phyloP scores from a whole-genome alignment of 805 yeast species.

The Ogataea kodamae region DNA sequence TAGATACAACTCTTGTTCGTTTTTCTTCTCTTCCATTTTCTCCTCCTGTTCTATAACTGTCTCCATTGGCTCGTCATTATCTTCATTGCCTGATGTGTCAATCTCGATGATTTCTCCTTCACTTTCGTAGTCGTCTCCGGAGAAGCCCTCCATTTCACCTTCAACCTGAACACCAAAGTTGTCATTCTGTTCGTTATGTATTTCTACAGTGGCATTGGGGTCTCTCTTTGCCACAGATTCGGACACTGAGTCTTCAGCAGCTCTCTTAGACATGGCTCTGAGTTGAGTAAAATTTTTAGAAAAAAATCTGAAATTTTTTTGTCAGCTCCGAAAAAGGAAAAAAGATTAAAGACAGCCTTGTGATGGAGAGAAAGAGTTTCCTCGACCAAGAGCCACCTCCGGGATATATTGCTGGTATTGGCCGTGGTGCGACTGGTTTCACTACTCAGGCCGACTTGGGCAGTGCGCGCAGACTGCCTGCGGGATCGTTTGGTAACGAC shows the following conservation, averaged over 20 bases:
- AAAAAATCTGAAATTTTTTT: constrained; percentile 15
- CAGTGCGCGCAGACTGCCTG: constrained; percentile 37
- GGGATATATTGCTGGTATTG: constrained; percentile 88
- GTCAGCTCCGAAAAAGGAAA: constrained; percentile 8
- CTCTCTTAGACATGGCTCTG: constrained; percentile 33
- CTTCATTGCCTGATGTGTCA: constrained; percentile 56
- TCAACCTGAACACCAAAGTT: constrained; percentile 61
- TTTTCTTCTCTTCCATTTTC: constrained; percentile 29
- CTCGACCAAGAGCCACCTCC: constrained; percentile 83
- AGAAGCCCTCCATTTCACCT: constrained; percentile 77
- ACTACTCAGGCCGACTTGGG: constrained; percentile 80
- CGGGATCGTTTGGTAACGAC: constrained; percentile 22
- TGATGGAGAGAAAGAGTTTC: constrained; percentile 61
- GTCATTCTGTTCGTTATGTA: constrained; percentile 24
- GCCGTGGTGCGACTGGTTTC: constrained; percentile 94
- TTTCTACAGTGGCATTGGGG: constrained; percentile 10
- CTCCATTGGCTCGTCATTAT: constrained; percentile 39
- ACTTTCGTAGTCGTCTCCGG: constrained; percentile 89
- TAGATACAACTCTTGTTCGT: constrained; percentile 52
- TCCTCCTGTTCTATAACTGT: constrained; percentile 33
- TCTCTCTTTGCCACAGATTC: constrained; percentile 20
- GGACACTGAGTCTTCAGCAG: constrained; percentile 25
- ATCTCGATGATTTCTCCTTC: constrained; percentile 85
- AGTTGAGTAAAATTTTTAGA: constrained; percentile 3
- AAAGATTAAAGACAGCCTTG: constrained; percentile 4